These are phyloP conservation scores for Aspergillus nomiae DNA, from an alignment of 2,329 filamentous ascomycete species.

Conservation along the genomic window DNA sequence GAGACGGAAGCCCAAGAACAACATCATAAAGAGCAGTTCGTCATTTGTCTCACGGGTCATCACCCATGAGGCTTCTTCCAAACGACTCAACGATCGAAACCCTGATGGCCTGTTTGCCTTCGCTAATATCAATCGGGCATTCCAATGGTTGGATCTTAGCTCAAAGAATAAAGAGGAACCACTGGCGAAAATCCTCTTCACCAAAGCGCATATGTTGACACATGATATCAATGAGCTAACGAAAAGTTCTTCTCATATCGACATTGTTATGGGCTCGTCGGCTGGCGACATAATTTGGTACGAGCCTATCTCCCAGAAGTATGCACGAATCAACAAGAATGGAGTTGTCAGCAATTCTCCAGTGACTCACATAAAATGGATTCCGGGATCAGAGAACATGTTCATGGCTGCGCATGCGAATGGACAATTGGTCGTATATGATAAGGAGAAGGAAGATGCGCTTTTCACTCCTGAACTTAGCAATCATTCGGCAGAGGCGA, in stretches of 20 bases:
- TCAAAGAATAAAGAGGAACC: conserved; percentile 74
- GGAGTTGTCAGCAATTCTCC: conserved; percentile 85
- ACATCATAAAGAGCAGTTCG: conserved; percentile 97
- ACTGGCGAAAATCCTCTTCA: conserved; percentile 93
- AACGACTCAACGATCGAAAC: conserved; percentile 76
- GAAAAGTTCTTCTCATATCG: conserved; percentile 77
- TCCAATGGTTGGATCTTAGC: conserved; percentile 92
- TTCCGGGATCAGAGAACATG: conserved; percentile 88
- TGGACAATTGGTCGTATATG: conserved; percentile 87
- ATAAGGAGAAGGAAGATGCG: conserved; percentile 94
- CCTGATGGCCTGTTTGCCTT: conserved; percentile 84
- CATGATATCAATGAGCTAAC: conserved; percentile 88
- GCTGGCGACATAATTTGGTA: conserved; percentile 98
- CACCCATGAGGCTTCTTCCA: conserved; percentile 77
- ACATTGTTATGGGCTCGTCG: conserved; percentile 93
- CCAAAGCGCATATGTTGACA: conserved; percentile 91
- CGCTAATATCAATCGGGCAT: conserved; percentile 91
- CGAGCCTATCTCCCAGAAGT: conserved; percentile 94
- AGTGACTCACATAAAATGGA: conserved; percentile 86
- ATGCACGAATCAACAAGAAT: conserved; percentile 95
- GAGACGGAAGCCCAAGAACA: conserved; percentile 92
- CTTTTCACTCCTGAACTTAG: conserved; percentile 69
- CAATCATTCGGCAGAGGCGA: conserved; percentile 29
- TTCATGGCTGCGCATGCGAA: conserved; percentile 93
- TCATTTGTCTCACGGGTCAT: conserved; percentile 98